These are phyloP conservation scores for Bidens hawaiensis DNA, from an alignment of 140 eudicot genomes.

Conservation along the genomic window DNA sequence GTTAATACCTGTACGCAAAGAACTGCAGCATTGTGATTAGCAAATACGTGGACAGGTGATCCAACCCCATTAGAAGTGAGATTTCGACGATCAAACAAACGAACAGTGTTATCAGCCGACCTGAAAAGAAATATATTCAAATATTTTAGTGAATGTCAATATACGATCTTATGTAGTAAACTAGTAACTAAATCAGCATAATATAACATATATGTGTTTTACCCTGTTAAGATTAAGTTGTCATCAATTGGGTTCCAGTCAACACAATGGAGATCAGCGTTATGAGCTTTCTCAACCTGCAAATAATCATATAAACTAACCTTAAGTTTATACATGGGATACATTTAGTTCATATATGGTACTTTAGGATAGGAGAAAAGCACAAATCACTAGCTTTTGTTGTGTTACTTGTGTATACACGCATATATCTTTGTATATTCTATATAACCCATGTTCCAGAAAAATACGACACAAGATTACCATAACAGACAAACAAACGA, in stretches of 20 bases:
- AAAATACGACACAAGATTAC: neutral
- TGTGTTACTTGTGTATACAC: too few relatives aligned
- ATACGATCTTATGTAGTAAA: neutral
- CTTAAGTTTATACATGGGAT: neutral
- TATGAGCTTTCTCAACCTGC: slow-evolving; percentile 92
- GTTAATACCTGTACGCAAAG: slow-evolving; percentile 78
- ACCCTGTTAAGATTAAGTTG: slow-evolving; percentile 85
- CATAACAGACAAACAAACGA: neutral
- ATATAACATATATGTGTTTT: slow-evolving; percentile 2
- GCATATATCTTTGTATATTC: too few relatives aligned
- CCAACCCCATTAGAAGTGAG: slow-evolving; percentile 80
- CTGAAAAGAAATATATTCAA: slow-evolving; percentile 27
- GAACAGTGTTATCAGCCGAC: slow-evolving; percentile 85
- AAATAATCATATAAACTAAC: slow-evolving; percentile 8
- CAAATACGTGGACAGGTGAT: slow-evolving; percentile 75
- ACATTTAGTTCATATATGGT: neutral
- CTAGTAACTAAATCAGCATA: neutral
- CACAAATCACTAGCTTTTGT: neutral
- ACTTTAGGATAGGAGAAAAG: neutral
- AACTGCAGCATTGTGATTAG: slow-evolving; percentile 76
- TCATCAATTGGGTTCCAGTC: slow-evolving; percentile 92
- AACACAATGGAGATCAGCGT: slow-evolving; percentile 90
- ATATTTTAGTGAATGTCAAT: neutral
- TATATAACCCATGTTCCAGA: neutral
- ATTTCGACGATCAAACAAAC: slow-evolving; percentile 85